phyloP scores from a whole-genome alignment of 331 rosid genomes.

The Quercus tomentella region DNA sequence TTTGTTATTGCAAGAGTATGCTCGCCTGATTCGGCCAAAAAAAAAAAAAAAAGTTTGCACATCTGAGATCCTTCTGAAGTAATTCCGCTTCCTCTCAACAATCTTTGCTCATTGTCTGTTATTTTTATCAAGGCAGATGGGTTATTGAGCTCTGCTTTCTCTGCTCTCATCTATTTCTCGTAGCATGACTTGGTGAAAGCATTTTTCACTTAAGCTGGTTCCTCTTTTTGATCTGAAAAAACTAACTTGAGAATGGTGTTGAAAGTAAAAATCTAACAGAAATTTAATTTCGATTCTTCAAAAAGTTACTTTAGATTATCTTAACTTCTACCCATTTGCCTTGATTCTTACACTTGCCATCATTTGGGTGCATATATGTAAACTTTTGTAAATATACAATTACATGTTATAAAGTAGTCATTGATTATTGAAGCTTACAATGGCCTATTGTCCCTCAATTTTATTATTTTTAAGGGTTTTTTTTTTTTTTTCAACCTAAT shows the following conservation, averaged over 20 bases:
- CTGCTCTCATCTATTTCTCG: conserved; percentile 29
- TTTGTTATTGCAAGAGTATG: conserved; percentile 4
- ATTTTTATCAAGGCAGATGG: conserved; percentile 24
- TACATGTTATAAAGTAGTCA: conserved; percentile 17
- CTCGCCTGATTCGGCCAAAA: too few relatives aligned
- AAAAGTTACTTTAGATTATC: conserved; percentile 9
- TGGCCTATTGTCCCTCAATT: neutral
- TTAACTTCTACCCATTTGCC: conserved; percentile 17
- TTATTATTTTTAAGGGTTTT: neutral
- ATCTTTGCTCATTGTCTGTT: conserved; percentile 15
- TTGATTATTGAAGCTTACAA: neutral
- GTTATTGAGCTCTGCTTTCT: conserved; percentile 37
- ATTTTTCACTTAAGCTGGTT: conserved; percentile 37
- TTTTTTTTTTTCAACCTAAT: neutral
- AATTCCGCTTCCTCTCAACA: conserved; percentile 22
- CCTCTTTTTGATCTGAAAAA: conserved; percentile 24
- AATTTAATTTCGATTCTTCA: conserved; percentile 27
- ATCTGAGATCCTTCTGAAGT: conserved; percentile 27
- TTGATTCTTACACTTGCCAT: conserved; percentile 25
- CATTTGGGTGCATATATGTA: conserved; percentile 18
- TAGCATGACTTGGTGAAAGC: conserved; percentile 34
- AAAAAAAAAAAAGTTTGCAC: conserved; percentile 6
- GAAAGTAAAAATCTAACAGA: conserved; percentile 6
- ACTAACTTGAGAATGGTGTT: conserved; percentile 23
- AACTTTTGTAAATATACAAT: conserved; percentile 24